Evolutionary conservation across 306 rosid genomes (phyloP).

Genomic region (Luffa aegyptiaca): DNA sequence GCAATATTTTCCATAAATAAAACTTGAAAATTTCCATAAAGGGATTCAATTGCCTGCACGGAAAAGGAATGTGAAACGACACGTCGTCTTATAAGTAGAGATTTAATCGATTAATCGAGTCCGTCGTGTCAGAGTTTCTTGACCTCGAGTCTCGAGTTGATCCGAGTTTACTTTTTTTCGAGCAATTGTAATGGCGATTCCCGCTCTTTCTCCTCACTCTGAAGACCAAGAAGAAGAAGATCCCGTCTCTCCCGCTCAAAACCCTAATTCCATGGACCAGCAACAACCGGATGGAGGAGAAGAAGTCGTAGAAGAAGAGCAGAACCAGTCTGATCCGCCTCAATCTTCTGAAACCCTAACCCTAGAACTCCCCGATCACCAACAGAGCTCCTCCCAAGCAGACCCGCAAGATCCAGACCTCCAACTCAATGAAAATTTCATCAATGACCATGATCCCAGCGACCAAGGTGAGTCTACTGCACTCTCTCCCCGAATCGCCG

Average conservation of each 20-base stretch:
- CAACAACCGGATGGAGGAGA: conserved; percentile 13
- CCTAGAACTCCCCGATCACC: conserved; percentile 13
- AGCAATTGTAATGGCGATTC: conserved; percentile 6
- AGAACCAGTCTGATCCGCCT: conserved; percentile 9
- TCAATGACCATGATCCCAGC: conserved; percentile 3
- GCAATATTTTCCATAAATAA: background rate
- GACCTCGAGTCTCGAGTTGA: background rate
- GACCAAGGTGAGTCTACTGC: conserved; percentile 22
- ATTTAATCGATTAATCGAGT: background rate
- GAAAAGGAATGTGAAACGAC: background rate
- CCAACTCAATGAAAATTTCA: conserved; percentile 5
- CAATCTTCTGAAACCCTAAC: conserved; percentile 31
- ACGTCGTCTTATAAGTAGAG: background rate
- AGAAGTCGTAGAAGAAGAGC: background rate
- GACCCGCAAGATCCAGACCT: conserved; percentile 6
- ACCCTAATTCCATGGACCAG: conserved; percentile 13
- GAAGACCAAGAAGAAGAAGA: background rate
- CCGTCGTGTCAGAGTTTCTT: background rate
- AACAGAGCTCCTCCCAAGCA: background rate
- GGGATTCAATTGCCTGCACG: background rate
- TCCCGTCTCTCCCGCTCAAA: conserved; percentile 11
- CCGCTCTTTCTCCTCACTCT: background rate
- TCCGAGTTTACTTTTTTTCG: background rate
- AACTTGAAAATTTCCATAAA: background rate
- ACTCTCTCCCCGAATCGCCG: conserved; percentile 23